Conservation (phyloP, 441 rosid species). For the Erodium trifolium region DNA sequence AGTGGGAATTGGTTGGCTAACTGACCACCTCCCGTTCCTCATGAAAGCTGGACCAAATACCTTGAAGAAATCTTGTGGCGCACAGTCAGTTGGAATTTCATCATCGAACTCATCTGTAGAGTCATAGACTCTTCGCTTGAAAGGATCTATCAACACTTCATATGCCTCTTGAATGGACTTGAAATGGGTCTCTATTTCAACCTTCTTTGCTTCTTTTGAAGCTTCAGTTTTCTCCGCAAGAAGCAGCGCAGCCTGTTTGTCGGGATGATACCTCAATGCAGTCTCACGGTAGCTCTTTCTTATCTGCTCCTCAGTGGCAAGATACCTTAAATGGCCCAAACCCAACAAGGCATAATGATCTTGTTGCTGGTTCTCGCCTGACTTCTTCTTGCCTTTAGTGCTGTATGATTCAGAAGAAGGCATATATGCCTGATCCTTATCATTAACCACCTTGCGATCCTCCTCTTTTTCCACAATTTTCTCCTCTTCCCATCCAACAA, state of each 20-base stretch:
- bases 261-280: slow-evolving; percentile 88
- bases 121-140: slow-evolving; percentile 80
- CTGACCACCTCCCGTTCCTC: slow-evolving; percentile 97
- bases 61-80: slow-evolving; percentile 83
- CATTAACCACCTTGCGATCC: slow-evolving; percentile 42
- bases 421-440: slow-evolving; percentile 44
- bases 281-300: slow-evolving; percentile 86
- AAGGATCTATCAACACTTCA: slow-evolving; percentile 81
- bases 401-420: slow-evolving; percentile 65
- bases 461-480: slow-evolving; percentile 21
- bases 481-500: slow-evolving; percentile 54
- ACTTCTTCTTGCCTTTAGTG: slow-evolving; percentile 75
- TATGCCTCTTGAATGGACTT: slow-evolving; percentile 89
- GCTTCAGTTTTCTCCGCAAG: slow-evolving; percentile 85
- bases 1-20: slow-evolving; percentile 58
- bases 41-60: slow-evolving; percentile 92
- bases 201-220: slow-evolving; percentile 83
- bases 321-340: slow-evolving; percentile 80
- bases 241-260: slow-evolving; percentile 85
- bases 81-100: slow-evolving; percentile 80
- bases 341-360: slow-evolving; percentile 92
- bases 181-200: slow-evolving; percentile 78
- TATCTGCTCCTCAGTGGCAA: slow-evolving; percentile 94
- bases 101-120: slow-evolving; percentile 97
- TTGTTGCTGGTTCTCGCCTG: slow-evolving; percentile 64